Percentiles rank a stretch among this genome's conserved stretches.
Conservation (phyloP, 495 filamentous ascomycete species). For the Penicillium cinerascens region DNA sequence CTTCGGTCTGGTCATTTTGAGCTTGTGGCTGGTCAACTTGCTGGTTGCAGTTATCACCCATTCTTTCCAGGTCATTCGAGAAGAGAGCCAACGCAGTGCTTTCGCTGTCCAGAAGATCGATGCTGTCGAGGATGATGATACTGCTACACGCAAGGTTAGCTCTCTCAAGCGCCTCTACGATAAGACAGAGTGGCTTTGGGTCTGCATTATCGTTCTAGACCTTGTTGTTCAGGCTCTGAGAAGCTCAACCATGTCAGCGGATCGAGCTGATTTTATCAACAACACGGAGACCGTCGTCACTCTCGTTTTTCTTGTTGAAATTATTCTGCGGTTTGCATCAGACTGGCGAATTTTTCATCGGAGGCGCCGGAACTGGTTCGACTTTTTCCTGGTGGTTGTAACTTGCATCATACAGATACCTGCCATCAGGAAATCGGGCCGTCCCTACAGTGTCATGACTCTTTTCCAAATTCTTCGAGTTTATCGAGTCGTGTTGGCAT, state of each 20-base stretch:
- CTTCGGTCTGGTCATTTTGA: slow-evolving; percentile 84
- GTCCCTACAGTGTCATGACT: slow-evolving; percentile 83
- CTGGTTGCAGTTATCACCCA: slow-evolving; percentile 97
- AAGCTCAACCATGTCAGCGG: slow-evolving; percentile 64
- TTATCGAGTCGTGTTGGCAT: slow-evolving; percentile 87
- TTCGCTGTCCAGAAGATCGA: slow-evolving; percentile 76
- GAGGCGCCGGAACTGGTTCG: slow-evolving; percentile 69
- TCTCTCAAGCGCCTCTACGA: slow-evolving; percentile 65
- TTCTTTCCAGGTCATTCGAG: slow-evolving; percentile 96
- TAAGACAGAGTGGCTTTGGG: slow-evolving; percentile 74
- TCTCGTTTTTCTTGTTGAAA: slow-evolving; percentile 75
- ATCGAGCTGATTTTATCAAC: slow-evolving; percentile 55
- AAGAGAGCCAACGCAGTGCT: slow-evolving; percentile 90
- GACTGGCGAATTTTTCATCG: slow-evolving; percentile 79
- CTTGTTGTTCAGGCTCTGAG: slow-evolving; percentile 71
- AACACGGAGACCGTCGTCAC: slow-evolving; percentile 75
- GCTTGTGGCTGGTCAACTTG: slow-evolving; percentile 94
- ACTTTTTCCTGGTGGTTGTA: slow-evolving; percentile 72
- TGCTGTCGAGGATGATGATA: slow-evolving; percentile 32
- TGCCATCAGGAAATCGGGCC: slow-evolving; percentile 68
- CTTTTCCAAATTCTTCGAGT: slow-evolving; percentile 90
- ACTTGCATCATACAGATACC: slow-evolving; percentile 87
- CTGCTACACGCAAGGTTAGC: slow-evolving; percentile 42
- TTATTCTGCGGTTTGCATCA: slow-evolving; percentile 69
- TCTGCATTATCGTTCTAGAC: slow-evolving; percentile 71